Percentiles rank a stretch among this genome's conserved stretches.
phyloP scores from a whole-genome alignment of 2,329 filamentous ascomycete species.

The Knoxdaviesia proteae region DNA sequence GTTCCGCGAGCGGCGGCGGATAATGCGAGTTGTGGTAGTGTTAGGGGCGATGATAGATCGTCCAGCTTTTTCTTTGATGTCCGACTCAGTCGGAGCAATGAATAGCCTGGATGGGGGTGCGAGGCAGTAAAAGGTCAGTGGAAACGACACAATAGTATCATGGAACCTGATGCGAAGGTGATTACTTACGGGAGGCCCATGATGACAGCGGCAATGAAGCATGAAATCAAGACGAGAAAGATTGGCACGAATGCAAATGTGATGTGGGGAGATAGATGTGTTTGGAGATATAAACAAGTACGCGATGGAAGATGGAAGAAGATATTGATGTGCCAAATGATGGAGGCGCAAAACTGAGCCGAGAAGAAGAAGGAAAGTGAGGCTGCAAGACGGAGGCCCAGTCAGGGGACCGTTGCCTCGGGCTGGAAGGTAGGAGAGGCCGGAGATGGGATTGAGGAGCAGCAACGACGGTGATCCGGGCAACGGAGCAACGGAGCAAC shows the following conservation, averaged over 20 bases:
- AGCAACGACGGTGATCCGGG: too few species aligned
- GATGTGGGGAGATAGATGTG: background rate
- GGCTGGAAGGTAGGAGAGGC: too few species aligned
- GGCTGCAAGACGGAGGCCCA: too few species aligned
- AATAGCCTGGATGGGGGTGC: slow-evolving; percentile 16
- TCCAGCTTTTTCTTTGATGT: slow-evolving; percentile 5
- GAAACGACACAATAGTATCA: background rate
- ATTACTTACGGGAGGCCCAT: slow-evolving; percentile 28
- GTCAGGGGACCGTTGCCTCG: too few species aligned
- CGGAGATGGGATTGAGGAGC: too few species aligned
- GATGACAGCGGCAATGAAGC: slow-evolving; percentile 1
- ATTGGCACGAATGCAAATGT: background rate
- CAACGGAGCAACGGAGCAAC: too few species aligned
- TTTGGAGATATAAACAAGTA: background rate
- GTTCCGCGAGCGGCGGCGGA: too few species aligned
- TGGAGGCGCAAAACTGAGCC: background rate
- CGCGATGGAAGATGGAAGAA: background rate
- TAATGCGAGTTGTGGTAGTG: too few species aligned
- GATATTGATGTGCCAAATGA: background rate
- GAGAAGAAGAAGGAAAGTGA: too few species aligned
- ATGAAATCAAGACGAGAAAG: background rate
- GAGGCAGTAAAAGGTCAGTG: background rate
- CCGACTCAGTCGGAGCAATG: slow-evolving; percentile 23
- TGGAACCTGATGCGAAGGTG: slow-evolving; percentile 3
- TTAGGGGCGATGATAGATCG: too few species aligned